Evolutionary conservation across 176 grass and related monocot genomes (phyloP).

Genomic region (Musa troglodytarum): DNA sequence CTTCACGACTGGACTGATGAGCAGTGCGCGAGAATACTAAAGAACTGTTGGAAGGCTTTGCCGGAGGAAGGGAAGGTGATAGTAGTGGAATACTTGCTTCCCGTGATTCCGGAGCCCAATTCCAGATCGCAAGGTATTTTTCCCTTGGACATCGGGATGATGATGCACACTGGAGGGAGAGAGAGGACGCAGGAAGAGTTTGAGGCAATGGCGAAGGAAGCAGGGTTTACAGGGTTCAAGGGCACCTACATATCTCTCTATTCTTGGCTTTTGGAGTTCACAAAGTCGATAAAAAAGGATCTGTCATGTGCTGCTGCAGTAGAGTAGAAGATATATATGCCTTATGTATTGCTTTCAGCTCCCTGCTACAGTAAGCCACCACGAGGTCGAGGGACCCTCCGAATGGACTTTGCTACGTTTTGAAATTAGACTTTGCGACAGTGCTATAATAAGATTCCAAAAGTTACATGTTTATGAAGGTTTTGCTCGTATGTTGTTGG

Average conservation of each 20-base stretch:
- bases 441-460: too few relatives aligned
- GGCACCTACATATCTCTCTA: not conserved
- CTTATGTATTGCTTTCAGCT: too few relatives aligned
- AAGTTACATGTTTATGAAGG: too few relatives aligned
- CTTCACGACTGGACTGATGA: constrained; percentile 85
- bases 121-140: not conserved
- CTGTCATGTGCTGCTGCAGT: too few relatives aligned
- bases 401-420: too few relatives aligned
- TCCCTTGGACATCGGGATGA: not conserved
- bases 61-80: constrained; percentile 65
- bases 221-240: constrained; percentile 4
- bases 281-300: not conserved
- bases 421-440: too few relatives aligned
- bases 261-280: not conserved
- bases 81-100: constrained; percentile 60
- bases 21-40: constrained; percentile 46
- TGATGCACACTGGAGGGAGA: not conserved
- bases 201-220: not conserved
- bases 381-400: too few relatives aligned
- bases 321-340: too few relatives aligned
- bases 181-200: constrained; percentile 14
- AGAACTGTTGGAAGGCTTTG: constrained; percentile 81
- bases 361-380: too few relatives aligned
- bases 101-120: constrained; percentile 15
- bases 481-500: too few relatives aligned